phyloP scores from a whole-genome alignment of 352 stramenopile species.

The Phytophthora melonis region DNA sequence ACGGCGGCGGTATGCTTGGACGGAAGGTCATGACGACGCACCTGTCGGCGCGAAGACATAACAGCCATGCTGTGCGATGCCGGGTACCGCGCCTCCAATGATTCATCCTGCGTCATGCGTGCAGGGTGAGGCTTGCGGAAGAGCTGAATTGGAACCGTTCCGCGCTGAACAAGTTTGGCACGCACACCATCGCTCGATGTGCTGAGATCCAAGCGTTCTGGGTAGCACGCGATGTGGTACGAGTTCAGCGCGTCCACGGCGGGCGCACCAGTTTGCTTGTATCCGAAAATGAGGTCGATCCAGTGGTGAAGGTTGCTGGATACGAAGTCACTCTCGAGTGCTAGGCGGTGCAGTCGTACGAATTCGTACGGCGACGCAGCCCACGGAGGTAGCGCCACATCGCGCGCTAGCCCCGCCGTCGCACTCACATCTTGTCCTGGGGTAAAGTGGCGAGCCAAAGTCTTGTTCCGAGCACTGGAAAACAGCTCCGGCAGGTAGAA shows the following conservation, averaged over 20 bases:
- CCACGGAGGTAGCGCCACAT: constrained; percentile 97
- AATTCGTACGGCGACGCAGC: constrained; percentile 96
- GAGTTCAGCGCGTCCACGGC: constrained; percentile 93
- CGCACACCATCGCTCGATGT: constrained; percentile 67
- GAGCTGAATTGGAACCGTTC: constrained; percentile 77
- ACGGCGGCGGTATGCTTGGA: constrained; percentile 78
- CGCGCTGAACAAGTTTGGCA: constrained; percentile 75
- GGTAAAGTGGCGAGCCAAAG: constrained; percentile 46
- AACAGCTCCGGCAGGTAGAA: constrained; percentile 84
- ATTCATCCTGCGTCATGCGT: constrained; percentile 82
- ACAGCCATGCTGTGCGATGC: constrained; percentile 77
- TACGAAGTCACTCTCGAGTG: constrained; percentile 98
- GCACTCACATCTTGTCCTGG: constrained; percentile 52
- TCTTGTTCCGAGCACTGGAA: constrained; percentile 73
- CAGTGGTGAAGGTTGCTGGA: constrained; percentile 98
- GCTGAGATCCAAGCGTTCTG: constrained; percentile 76
- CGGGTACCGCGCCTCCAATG: constrained; percentile 75
- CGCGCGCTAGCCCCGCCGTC: constrained; percentile 61
- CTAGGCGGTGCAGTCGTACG: constrained; percentile 94
- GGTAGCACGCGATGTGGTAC: constrained; percentile 91
- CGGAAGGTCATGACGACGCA: constrained; percentile 79
- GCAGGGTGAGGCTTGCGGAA: constrained; percentile 79
- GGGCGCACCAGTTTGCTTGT: constrained; percentile 93
- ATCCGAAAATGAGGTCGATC: constrained; percentile 99
- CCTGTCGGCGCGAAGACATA: constrained; percentile 81